Percentiles rank a stretch among this genome's conserved stretches.
These are phyloP conservation scores for Lenwebbia sp. DNA, from an alignment of 345 rosid genomes.

Conservation along the genomic window DNA sequence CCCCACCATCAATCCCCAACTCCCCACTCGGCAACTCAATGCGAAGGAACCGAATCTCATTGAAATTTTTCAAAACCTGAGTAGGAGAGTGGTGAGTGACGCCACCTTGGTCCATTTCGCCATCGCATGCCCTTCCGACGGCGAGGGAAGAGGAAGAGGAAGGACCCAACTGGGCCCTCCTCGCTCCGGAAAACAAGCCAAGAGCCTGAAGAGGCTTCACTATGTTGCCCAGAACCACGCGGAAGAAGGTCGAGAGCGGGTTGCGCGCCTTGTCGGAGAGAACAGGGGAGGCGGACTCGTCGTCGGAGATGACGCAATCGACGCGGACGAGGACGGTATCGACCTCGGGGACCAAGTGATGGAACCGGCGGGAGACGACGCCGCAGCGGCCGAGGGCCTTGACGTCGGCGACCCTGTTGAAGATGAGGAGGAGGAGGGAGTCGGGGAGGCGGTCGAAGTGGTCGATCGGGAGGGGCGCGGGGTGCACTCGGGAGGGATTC, in stretches of 20 bases:
- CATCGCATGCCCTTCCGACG: slow-evolving; percentile 38
- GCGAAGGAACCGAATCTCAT: slow-evolving; percentile 75
- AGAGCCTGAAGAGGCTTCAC: slow-evolving; percentile 76
- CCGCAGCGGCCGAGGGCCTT: slow-evolving; percentile 92
- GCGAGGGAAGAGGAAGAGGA: slow-evolving; percentile 6
- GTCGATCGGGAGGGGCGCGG: slow-evolving; percentile 31
- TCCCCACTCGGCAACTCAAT: slow-evolving; percentile 89
- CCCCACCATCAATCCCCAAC: slow-evolving; percentile 78
- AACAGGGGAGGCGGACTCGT: slow-evolving; percentile 30
- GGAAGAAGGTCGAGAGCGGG: slow-evolving; percentile 39
- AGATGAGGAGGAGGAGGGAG: slow-evolving; percentile 59
- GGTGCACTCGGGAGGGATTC: slow-evolving; percentile 30
- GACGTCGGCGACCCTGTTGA: slow-evolving; percentile 85
- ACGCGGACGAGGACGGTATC: slow-evolving; percentile 84
- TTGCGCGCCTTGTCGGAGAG: slow-evolving; percentile 44
- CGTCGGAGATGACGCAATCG: slow-evolving; percentile 91
- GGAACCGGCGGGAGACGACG: slow-evolving; percentile 71
- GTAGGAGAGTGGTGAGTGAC: slow-evolving; percentile 96
- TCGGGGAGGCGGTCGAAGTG: slow-evolving; percentile 88
- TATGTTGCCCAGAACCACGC: slow-evolving; percentile 53
- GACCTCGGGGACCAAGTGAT: slow-evolving; percentile 66
- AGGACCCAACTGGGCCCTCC: slow-evolving; percentile 9
- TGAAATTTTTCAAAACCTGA: slow-evolving; percentile 80
- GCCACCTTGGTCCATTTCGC: slow-evolving; percentile 65
- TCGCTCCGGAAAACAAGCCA: slow-evolving; percentile 52